phyloP scores from a whole-genome alignment of 805 yeast genomes.

The Starmera caribaea region DNA sequence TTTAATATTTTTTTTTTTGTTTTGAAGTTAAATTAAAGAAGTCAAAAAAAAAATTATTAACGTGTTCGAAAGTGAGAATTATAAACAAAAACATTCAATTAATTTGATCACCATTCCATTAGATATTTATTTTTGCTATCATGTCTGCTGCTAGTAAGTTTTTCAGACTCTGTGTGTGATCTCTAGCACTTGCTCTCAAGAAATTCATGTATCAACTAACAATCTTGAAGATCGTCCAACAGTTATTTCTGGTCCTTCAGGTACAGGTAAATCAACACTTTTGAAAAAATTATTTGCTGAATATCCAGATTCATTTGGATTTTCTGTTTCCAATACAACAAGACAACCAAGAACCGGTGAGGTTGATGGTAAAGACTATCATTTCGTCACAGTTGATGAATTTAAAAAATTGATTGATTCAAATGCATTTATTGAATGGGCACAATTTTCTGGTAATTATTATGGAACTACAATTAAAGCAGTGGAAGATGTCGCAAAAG shows the following conservation, averaged over 20 bases:
- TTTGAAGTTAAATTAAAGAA: too few relatives aligned
- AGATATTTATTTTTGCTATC: neutral
- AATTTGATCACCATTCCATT: neutral
- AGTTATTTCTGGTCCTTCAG: conserved; percentile 95
- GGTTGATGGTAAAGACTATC: conserved; percentile 79
- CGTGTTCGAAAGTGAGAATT: neutral
- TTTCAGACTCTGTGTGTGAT: neutral
- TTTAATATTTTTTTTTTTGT: too few relatives aligned
- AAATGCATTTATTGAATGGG: conserved; percentile 88
- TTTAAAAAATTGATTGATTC: conserved; percentile 71
- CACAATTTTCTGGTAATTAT: conserved; percentile 95
- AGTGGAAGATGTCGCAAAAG: conserved; percentile 47
- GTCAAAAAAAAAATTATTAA: too few relatives aligned
- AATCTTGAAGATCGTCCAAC: conserved; percentile 61
- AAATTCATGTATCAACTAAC: neutral
- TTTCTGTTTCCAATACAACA: conserved; percentile 90
- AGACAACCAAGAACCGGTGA: conserved; percentile 91
- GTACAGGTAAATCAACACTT: conserved; percentile 90
- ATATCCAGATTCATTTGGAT: conserved; percentile 84
- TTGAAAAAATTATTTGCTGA: conserved; percentile 85
- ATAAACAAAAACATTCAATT: neutral
- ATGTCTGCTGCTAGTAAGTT: neutral
- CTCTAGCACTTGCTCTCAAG: too few relatives aligned
- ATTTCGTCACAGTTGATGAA: conserved; percentile 71
- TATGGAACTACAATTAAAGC: conserved; percentile 90